phyloP scores from a whole-genome alignment of 108 stramenopile genomes.

The Nannochloropsis oceanica region DNA sequence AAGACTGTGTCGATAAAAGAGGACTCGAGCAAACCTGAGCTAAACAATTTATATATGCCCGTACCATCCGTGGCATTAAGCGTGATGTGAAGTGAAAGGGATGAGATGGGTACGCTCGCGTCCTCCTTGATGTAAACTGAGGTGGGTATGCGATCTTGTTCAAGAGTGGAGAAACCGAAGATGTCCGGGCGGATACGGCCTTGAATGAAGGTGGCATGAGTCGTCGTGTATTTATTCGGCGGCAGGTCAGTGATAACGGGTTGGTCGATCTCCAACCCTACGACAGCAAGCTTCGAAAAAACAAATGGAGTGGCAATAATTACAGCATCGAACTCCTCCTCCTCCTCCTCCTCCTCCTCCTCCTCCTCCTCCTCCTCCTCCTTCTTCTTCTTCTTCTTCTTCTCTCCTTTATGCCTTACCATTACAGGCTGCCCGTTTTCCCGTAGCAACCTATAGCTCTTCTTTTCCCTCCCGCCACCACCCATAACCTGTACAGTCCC shows the following conservation, averaged over 20 bases:
- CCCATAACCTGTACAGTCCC: background rate
- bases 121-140: background rate
- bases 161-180: background rate
- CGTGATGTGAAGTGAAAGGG: background rate
- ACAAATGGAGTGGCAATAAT: background rate
- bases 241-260: background rate
- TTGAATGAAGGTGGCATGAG: background rate
- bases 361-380: background rate
- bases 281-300: background rate
- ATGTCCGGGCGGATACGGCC: background rate
- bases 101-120: background rate
- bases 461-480: background rate
- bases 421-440: background rate
- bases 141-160: background rate
- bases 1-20: background rate
- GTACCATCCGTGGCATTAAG: background rate
- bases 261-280: background rate
- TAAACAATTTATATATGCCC: background rate
- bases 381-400: background rate
- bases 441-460: background rate
- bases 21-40: background rate
- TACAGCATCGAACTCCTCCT: background rate
- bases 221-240: background rate
- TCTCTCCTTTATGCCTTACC: background rate
- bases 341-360: background rate